Evolutionary conservation across 2,329 filamentous ascomycete genomes (phyloP), one percentile per base, ranked within the genome.

Genomic region (Ophioceras dolichostomum): DNA sequence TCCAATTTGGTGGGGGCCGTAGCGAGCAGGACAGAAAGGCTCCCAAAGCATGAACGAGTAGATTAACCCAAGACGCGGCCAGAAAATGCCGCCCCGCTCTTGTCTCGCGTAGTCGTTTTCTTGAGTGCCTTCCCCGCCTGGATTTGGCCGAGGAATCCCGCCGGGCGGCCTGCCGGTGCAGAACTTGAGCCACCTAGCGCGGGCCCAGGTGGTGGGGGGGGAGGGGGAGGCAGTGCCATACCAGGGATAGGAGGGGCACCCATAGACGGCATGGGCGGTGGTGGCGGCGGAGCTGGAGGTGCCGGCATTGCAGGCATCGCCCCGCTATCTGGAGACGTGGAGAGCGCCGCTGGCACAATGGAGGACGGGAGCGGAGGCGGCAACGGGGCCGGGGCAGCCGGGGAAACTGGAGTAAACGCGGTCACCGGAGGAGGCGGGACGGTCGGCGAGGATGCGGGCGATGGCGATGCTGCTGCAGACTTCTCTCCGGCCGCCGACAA

Each of bases 51-150:
- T 40, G 34, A 40, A 39, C 32, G 17, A 20, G 10, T 31, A 43
- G 18, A 45, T 54, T 61, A 74, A 43, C 64, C 65, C 56, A 76
- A 57, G 41, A 95, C 88, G 42, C 77, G 74, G n/a, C 89, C 89
- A 17, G 85, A 83, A 40, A 79, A 67, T 37, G 77, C 58, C 36
- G 84, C 72, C 34, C 49, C 60, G 58, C 88, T 95, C 57, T 79
- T 79, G 58, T 98, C 91, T 58, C 85, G 88, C 1, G 91, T 96
- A 56, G 80, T 66, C 18, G 87, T 86, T 69, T 96, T 96, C 67
- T 72, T 87, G 53, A 98, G 64, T 3, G 76, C 60, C 58, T 60
- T 87, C 31, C 91, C 89, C 43, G 76, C 62, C 53, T 89, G 79
- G 43, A 98, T 96, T 55, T 94, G 76, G 41, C 78, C 79, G 45